Base-by-base conservation (phyloP, 768 basidiomycete species). In the Leccinum aurantiacum region DNA sequence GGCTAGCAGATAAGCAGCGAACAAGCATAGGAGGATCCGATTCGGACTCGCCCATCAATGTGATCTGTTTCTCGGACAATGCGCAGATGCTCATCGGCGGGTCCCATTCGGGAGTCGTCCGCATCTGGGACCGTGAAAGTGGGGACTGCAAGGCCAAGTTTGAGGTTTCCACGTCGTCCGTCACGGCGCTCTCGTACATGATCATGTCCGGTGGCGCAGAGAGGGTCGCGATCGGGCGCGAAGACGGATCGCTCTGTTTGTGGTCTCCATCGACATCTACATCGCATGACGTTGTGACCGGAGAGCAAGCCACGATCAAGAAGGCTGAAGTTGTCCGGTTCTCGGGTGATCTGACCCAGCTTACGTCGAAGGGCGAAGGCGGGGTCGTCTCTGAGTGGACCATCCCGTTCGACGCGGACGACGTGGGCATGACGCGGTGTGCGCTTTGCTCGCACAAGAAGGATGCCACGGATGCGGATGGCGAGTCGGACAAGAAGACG, bases 111-210 rank as follows among this genome's bases (percentile, higher is more conserved):
- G 63, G 63, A 2, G 52, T 56, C 3, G 62, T 73, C 8, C 60
- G 37, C 0, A 17, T 73, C 17, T 73, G 67, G 71, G 64, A 69
- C 46, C 62, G 54, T 13, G 27, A 47, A 0, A 66, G 56, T 22
- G 66, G 70, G 4, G 15, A 44, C 15, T 66, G 58, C 50, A 58
- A 58, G 46, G 54, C 63, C 29, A 57, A 41, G n/a, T 53, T 62
- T 2, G 58, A 9, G 8, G 47, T 0, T 1, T 53, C 57, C 35
- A 51, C 60, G 4, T 60, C 60, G 3, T 38, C 4, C 48, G 70
- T 71, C 31, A 71, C 64, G 14, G 58, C 67, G 10, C 54, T 71
- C 22, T 61, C 57, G n/a, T 63, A 59, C 29, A 25, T 50, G 15
- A 29, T 29, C 27, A 7, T 33, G 0, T 33, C 56, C 25, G 47